Percentiles rank a stretch among this genome's conserved stretches.
phyloP scores from a whole-genome alignment of 2,329 filamentous ascomycete species.

The Gliomastix tumulicola region DNA sequence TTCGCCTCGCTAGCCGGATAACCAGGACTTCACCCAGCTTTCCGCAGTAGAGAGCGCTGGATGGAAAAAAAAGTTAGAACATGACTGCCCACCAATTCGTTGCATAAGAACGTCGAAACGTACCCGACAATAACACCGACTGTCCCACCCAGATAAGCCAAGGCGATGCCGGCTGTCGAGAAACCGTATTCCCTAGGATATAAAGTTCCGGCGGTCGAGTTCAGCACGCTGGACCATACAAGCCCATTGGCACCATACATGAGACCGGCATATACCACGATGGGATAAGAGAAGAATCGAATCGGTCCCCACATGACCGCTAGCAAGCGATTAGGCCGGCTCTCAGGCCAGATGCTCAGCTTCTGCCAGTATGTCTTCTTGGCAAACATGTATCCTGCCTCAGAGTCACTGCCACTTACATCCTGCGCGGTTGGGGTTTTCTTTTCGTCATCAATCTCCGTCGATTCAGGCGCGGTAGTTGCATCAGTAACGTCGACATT shows the following conservation, averaged over 20 bases:
- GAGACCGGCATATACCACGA: conserved; percentile 1
- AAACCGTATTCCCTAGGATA: conserved; percentile 1
- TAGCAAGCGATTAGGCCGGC: background rate
- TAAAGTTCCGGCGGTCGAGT: background rate
- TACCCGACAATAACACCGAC: conserved; percentile 1
- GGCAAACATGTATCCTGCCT: background rate
- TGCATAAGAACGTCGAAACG: no score
- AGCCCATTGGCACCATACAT: background rate
- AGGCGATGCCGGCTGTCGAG: conserved; percentile 1
- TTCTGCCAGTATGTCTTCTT: conserved; percentile 1
- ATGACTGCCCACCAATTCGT: no score
- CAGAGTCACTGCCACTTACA: no score
- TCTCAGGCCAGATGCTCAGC: conserved; percentile 1
- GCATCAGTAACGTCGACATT: background rate
- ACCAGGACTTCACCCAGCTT: conserved; percentile 27
- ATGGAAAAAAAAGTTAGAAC: no score
- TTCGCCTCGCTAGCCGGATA: conserved; percentile 27
- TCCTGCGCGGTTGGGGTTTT: background rate
- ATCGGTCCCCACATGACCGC: background rate
- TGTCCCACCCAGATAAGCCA: conserved; percentile 1
- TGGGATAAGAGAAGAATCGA: conserved; percentile 1
- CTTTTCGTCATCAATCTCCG: background rate
- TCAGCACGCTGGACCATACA: conserved; percentile 1
- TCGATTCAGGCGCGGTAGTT: background rate
- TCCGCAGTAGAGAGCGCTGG: conserved; percentile 11